Evolutionary conservation across 1,284 basidiomycete species (phyloP).

Genomic region (Mycena citricolor): DNA sequence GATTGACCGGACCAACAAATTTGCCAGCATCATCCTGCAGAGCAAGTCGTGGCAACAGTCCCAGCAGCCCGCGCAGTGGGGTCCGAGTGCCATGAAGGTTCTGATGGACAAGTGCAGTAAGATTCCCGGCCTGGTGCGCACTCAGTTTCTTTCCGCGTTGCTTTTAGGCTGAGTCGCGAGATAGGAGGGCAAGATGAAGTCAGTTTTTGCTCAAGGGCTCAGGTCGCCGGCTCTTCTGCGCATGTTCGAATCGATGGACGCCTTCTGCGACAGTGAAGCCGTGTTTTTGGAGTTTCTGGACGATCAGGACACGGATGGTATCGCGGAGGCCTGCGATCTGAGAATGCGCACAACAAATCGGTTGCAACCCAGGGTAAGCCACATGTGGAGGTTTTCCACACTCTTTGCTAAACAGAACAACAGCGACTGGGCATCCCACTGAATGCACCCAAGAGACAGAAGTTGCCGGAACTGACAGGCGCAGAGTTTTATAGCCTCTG

Average conservation of each 20-base stretch:
- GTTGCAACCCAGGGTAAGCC: constrained; percentile 17
- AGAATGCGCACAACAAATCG: constrained; percentile 13
- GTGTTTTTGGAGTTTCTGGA: constrained; percentile 17
- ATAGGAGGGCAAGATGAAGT: constrained; percentile 21
- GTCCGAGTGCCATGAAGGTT: constrained; percentile 18
- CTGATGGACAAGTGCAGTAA: constrained; percentile 17
- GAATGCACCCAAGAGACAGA: constrained; percentile 17
- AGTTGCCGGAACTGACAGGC: constrained; percentile 21
- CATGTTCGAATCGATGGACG: constrained; percentile 19
- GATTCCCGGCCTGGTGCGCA: constrained; percentile 17
- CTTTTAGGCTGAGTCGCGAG: not conserved
- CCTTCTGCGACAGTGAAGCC: constrained; percentile 14
- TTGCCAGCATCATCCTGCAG: constrained; percentile 17
- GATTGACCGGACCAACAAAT: constrained; percentile 34
- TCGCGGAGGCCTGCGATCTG: constrained; percentile 17
- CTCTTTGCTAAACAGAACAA: not conserved
- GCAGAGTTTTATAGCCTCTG: constrained; percentile 23
- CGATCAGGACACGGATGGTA: constrained; percentile 14
- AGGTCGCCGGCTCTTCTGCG: constrained; percentile 19
- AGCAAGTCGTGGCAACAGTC: constrained; percentile 13
- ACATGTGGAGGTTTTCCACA: not conserved
- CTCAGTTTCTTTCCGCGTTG: not conserved
- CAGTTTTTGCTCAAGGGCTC: constrained; percentile 19
- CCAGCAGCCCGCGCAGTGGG: constrained; percentile 8
- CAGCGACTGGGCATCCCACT: constrained; percentile 23